Conservation (phyloP, 2,329 filamentous ascomycete genomes). For the Exophiala sp. region DNA sequence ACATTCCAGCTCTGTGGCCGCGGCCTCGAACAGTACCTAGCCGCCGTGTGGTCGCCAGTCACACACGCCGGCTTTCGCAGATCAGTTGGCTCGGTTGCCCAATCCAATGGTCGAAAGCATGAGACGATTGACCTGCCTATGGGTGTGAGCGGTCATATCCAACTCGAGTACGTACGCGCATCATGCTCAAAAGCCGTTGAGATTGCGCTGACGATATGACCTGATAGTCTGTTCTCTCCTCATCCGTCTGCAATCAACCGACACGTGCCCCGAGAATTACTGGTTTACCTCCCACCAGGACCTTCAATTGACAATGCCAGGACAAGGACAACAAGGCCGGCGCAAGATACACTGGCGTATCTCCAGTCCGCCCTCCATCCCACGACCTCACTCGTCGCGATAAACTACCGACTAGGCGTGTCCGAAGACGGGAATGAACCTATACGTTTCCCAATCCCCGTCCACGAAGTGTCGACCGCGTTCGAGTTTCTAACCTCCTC, state of each 20-base stretch:
- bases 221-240: conserved; percentile 3
- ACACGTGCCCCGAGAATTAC: conserved; percentile 29
- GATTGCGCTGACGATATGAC: background rate
- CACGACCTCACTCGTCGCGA: conserved; percentile 35
- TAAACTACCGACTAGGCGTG: conserved; percentile 36
- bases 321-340: background rate
- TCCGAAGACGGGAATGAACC: conserved; percentile 19
- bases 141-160: conserved; percentile 11
- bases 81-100: background rate
- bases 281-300: conserved; percentile 37
- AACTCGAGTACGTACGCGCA: conserved; percentile 19
- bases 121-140: conserved; percentile 13
- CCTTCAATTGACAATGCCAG: conserved; percentile 28
- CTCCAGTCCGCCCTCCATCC: conserved; percentile 32
- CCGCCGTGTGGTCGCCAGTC: background rate
- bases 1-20: background rate
- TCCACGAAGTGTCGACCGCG: conserved; percentile 30
- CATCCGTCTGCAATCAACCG: background rate
- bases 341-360: conserved; percentile 3
- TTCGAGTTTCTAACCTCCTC: conserved; percentile 23
- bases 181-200: background rate
- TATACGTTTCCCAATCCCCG: conserved; percentile 27
- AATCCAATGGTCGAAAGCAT: background rate
- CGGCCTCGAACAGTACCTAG: background rate
- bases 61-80: background rate